These are phyloP conservation scores for Moesziomyces parantarcticus DNA, from an alignment of 1,284 basidiomycete species.

Conservation along the genomic window DNA sequence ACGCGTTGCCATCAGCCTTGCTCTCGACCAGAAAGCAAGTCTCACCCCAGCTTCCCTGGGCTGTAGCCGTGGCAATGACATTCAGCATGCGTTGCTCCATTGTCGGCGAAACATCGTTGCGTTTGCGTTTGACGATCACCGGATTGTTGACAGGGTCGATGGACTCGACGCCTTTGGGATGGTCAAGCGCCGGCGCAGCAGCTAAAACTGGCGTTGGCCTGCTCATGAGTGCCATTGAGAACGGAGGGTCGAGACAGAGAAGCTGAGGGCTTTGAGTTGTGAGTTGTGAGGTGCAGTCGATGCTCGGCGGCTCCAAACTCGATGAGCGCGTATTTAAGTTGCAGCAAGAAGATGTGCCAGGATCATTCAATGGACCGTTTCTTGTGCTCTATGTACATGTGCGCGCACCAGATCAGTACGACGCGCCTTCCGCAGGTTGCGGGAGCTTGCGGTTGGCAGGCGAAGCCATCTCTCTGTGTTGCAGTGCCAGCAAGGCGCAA, in stretches of 20 bases:
- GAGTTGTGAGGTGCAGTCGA: no score
- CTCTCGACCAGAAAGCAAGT: slow-evolving; percentile 26
- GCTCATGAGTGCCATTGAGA: no score
- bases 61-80: slow-evolving; percentile 11
- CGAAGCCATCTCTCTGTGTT: slow-evolving; percentile 85
- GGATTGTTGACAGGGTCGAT: background rate
- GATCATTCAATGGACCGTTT: no score
- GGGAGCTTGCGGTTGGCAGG: slow-evolving; percentile 91
- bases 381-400: slow-evolving; percentile 28
- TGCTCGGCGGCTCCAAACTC: no score
- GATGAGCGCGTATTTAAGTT: no score
- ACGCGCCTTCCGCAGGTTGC: slow-evolving; percentile 87
- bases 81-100: slow-evolving; percentile 1
- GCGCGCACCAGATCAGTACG: slow-evolving; percentile 35
- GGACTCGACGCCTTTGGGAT: no score
- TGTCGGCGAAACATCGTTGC: background rate
- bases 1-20: background rate
- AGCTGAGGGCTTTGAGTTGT: no score
- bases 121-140: background rate
- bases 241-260: no score
- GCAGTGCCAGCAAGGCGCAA: slow-evolving; percentile 6
- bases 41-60: slow-evolving; percentile 19
- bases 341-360: no score
- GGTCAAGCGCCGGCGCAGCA: no score
- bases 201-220: no score